phyloP scores from a whole-genome alignment of 2,329 filamentous ascomycete species.

The Beauveria varroae region DNA sequence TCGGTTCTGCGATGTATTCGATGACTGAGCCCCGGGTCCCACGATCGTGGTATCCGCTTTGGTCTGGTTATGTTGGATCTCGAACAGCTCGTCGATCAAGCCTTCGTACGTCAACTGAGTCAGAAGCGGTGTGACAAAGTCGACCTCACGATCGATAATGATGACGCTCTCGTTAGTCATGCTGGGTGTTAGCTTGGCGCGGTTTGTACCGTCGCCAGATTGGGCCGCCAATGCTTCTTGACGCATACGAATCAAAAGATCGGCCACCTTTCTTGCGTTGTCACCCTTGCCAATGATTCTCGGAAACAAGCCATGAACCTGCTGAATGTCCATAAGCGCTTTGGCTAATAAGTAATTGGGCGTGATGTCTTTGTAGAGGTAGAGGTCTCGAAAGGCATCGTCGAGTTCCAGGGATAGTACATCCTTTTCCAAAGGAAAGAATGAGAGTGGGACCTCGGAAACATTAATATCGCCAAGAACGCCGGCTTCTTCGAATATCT shows the following conservation, averaged over 20 bases:
- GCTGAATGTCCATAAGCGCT: conserved; percentile 90
- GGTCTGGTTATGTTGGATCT: conserved; percentile 84
- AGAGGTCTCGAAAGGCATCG: conserved; percentile 79
- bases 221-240: conserved; percentile 80
- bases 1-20: conserved; percentile 49
- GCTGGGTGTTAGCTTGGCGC: conserved; percentile 72
- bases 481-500: conserved; percentile 84
- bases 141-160: conserved; percentile 90
- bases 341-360: conserved; percentile 83
- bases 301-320: conserved; percentile 86
- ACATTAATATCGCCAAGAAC: conserved; percentile 90
- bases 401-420: conserved; percentile 85
- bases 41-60: conserved; percentile 89
- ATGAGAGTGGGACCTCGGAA: conserved; percentile 77
- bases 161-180: conserved; percentile 84
- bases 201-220: conserved; percentile 53
- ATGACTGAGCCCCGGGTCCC: conserved; percentile 60
- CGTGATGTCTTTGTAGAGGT: conserved; percentile 83
- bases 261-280: conserved; percentile 80
- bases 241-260: conserved; percentile 83
- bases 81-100: conserved; percentile 86
- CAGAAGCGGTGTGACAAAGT: conserved; percentile 84
- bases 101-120: conserved; percentile 97
- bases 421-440: conserved; percentile 87
- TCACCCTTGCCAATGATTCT: conserved; percentile 94